Conservation (phyloP, 345 rosid species). For the Brassica cretica region DNA sequence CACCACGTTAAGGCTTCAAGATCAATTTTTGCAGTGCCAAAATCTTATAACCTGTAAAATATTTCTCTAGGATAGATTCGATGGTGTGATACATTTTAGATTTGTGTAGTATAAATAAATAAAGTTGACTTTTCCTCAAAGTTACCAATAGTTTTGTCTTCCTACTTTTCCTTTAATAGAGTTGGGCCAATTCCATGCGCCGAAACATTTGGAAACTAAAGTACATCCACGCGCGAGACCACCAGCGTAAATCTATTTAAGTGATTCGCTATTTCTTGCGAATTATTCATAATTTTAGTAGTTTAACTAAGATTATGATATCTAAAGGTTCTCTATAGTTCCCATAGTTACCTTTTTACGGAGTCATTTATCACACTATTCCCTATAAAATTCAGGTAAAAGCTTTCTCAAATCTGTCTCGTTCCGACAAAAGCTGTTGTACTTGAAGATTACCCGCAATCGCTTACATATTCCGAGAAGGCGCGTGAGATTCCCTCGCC, state of each 20-base stretch:
- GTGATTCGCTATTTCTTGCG: background rate
- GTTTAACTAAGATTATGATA: no score
- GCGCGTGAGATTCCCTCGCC: conserved; percentile 30
- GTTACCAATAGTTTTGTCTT: background rate
- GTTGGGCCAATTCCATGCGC: conserved; percentile 5
- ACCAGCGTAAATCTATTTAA: background rate
- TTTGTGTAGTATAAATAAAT: no score
- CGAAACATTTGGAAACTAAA: conserved; percentile 3
- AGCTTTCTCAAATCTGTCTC: background rate
- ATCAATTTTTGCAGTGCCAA: background rate
- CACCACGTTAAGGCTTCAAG: conserved; percentile 12
- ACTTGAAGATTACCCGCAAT: background rate
- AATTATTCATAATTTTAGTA: no score
- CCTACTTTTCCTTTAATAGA: conserved; percentile 1
- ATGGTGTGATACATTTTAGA: background rate
- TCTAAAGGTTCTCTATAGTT: background rate
- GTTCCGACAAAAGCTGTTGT: background rate
- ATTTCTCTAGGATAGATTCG: background rate
- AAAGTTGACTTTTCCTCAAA: conserved; percentile 16
- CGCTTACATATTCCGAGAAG: background rate
- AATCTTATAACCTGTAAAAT: background rate
- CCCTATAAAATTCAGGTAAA: background rate
- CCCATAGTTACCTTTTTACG: background rate
- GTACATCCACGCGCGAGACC: background rate
- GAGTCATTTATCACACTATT: background rate